Evolutionary conservation across 352 stramenopile species (phyloP), one percentile per base, ranked within the genome.

Genomic region (Plasmopara halstedii): DNA sequence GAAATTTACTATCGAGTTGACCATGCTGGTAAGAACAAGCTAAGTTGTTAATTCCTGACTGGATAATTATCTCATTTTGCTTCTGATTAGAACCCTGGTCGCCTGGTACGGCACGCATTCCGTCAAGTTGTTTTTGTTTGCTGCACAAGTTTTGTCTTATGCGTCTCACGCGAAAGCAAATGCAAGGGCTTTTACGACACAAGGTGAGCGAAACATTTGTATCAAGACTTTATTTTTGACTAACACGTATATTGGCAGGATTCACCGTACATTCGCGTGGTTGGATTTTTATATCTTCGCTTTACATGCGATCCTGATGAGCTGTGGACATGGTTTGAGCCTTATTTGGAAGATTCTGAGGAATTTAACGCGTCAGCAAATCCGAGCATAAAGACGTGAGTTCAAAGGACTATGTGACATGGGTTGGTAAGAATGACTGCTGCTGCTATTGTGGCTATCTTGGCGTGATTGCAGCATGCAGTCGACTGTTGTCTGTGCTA

Each of bases 261-360:
- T 62, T 97, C 86, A 18, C 90, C 94, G 3, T 98, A 97, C 62
- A 98, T 99, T 53, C 89, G 95, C 20, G 93, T 81, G 3, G 75
- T 98, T 18, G 96, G 95, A 0, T 98, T 99, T 58, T 70, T 99
- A n/a, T 99, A 98, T 55, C 74, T 99, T 14, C 77, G 96, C 25
- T 99, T 97, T 70, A 92, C 90, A 13, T 94, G 81, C 50, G 83
- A 97, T 26, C 95, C 96, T 0, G 78, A 91, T 36, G 63, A 86
- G 40, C 74, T 99, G 4, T 99, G 86, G 87, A 72, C 54, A 36
- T 99, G 93, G 90, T 96, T 95, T 43, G 77, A 96, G 62, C 88
- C 88, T n/a, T 98, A 97, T 53, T 42, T 99, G 26, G 86, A 98
- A 50, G 95, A 99, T 61, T 54, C 85, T 1, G 93, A 99, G 56